Evolutionary conservation across 2,329 filamentous ascomycete species (phyloP), one percentile per base, ranked within the genome.

Genomic region (Claviceps monticola): DNA sequence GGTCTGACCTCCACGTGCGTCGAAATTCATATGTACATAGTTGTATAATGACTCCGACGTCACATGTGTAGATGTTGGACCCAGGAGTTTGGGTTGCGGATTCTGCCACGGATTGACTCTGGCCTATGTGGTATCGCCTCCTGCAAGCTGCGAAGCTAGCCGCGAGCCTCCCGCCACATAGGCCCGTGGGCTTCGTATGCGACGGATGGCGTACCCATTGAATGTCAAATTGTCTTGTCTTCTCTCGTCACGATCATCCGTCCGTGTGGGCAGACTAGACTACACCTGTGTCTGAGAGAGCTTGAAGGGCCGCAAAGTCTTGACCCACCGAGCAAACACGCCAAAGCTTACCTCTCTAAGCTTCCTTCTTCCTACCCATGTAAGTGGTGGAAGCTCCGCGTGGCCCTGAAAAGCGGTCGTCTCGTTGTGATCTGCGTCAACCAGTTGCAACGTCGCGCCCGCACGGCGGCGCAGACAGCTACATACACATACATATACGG

Each of bases 141-240:
- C 16, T 8, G 17, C 38, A 17, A n/a, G 38, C 38, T 41, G 38
- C 38, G 17, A 41, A 41, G 34, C 46, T 29, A 14, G 49, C 42
- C 23, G n/a, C 17, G 34, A 38, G 29, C 29, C 42, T 26, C 21
- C 16, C 43, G 17, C 14, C 41, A 43, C 19, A 43, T 19, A 21
- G 41, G 2, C 34, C 29, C 2, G 48, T 37, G 48, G 48, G 48
- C 26, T 41, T 38, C 19, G 21, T 48, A 51, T 54, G 43, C 54
- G 54, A 56, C 54, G 54, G 54, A 54, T 41, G 53, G 52, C 53
- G 52, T 37, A 52, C 36, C 23, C 21, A 2, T 8, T 38, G 41
- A 44, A 45, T 21, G n/a, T 23, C 8, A 42, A 34, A 11, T 34
- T 34, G 29, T 34, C 43, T 46, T 26, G 50, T 48, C 47, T 37